Evolutionary conservation across 1,139 yeast genomes (phyloP).

Genomic region (Taphrina flavorubra): DNA sequence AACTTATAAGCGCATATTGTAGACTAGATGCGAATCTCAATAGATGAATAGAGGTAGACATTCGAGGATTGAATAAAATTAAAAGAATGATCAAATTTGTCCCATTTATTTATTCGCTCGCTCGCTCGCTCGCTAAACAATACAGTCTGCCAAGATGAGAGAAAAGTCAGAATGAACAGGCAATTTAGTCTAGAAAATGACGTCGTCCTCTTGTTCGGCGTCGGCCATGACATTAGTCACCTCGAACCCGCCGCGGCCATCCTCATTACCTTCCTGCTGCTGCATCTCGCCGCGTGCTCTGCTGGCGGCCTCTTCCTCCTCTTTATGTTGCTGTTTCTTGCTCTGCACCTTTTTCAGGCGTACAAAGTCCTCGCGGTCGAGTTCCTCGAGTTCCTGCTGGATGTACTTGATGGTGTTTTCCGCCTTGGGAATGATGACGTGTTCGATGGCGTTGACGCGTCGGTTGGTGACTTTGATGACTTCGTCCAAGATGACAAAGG

Average conservation of each 20-base stretch:
- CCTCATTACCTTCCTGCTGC: background rate
- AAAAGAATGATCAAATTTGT: too few relatives aligned
- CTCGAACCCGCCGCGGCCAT: constrained; percentile 12
- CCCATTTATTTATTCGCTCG: background rate
- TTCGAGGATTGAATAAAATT: background rate
- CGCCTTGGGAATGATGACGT: constrained; percentile 95
- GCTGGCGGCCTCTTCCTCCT: constrained; percentile 63
- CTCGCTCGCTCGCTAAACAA: background rate
- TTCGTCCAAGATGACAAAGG: constrained; percentile 93
- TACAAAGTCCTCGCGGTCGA: constrained; percentile 97
- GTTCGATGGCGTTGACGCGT: constrained; percentile 98
- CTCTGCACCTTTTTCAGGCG: constrained; percentile 95
- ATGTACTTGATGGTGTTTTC: constrained; percentile 93
- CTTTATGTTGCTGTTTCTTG: constrained; percentile 83
- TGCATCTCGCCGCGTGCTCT: constrained; percentile 42
- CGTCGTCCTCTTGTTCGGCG: constrained; percentile 44
- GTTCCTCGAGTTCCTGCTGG: constrained; percentile 93
- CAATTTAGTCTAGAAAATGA: constrained; percentile 42
- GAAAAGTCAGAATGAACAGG: too few relatives aligned
- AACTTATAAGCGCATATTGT: too few relatives aligned
- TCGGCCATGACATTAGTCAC: constrained; percentile 38
- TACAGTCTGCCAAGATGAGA: too few relatives aligned
- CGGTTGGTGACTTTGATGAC: constrained; percentile 97
- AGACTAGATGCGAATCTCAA: too few relatives aligned
- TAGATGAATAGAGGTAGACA: background rate